Percentiles rank a stretch among this genome's conserved stretches.
phyloP scores from a whole-genome alignment of 768 basidiomycete species.

The Russula foetens region DNA sequence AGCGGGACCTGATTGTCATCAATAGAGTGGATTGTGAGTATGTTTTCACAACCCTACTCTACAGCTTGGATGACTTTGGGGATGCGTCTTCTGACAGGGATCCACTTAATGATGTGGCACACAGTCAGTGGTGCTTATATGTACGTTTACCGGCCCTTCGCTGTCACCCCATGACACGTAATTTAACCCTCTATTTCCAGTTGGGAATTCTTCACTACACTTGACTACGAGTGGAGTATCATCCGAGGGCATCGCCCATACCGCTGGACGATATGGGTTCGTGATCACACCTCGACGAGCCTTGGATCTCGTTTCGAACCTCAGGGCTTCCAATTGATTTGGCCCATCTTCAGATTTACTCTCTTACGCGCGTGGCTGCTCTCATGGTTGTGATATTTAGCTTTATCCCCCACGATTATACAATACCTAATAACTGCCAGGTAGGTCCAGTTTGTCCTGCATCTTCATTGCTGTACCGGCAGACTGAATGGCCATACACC shows the following conservation, averaged over 20 bases:
- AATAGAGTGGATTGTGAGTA: no score
- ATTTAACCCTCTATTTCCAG: neutral
- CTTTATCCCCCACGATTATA: neutral
- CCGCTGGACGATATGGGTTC: conserved; percentile 8
- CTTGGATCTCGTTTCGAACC: neutral
- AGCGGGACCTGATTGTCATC: no score
- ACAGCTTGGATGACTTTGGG: no score
- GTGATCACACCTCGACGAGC: neutral
- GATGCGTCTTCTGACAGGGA: no score
- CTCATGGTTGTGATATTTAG: neutral
- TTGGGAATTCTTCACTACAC: neutral
- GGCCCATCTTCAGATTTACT: neutral
- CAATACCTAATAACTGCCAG: conserved; percentile 6
- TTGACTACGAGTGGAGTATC: neutral
- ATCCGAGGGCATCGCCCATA: neutral
- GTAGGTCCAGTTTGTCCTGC: neutral
- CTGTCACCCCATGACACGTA: no score
- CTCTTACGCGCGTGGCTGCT: neutral
- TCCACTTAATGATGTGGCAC: no score
- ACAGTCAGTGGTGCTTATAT: neutral
- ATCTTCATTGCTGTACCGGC: no score
- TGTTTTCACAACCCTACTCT: no score
- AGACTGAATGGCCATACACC: no score
- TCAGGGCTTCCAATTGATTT: no score
- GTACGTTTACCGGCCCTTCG: neutral